phyloP scores from a whole-genome alignment of 1,139 yeast genomes.

The Yamadazyma pseudoaaseri region DNA sequence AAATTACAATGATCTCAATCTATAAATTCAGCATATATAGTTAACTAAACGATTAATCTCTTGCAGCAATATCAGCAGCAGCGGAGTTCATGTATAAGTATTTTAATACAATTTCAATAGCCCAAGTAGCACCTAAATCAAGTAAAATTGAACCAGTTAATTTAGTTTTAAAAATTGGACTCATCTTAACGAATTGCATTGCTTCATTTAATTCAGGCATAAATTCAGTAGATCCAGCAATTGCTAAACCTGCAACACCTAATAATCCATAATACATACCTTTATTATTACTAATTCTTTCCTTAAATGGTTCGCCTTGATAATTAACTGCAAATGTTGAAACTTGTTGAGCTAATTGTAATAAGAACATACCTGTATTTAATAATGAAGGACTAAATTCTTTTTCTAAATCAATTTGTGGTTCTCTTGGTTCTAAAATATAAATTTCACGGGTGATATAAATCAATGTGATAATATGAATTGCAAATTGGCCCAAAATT shows the following conservation, averaged over 20 bases:
- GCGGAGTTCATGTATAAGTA: conserved; percentile 84
- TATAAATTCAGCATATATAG: not conserved
- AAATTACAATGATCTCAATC: conserved; percentile 9
- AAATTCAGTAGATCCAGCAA: conserved; percentile 92
- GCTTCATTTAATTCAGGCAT: conserved; percentile 92
- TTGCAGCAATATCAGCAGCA: conserved; percentile 85
- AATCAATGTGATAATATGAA: conserved; percentile 80
- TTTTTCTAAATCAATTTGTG: conserved; percentile 85
- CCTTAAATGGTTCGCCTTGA: conserved; percentile 96
- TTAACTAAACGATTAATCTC: conserved; percentile 21
- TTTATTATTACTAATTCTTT: conserved; percentile 82
- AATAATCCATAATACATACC: conserved; percentile 96
- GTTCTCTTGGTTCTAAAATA: conserved; percentile 86
- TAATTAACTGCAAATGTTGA: conserved; percentile 97
- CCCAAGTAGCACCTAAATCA: conserved; percentile 78
- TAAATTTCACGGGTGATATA: conserved; percentile 84
- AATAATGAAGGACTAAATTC: conserved; percentile 83
- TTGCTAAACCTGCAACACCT: conserved; percentile 86
- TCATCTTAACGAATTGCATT: conserved; percentile 90
- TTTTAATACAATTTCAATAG: conserved; percentile 78
- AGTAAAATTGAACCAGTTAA: conserved; percentile 70
- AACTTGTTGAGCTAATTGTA: conserved; percentile 94
- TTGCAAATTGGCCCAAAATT: conserved; percentile 91
- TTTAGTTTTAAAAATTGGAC: conserved; percentile 66
- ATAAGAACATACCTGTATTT: conserved; percentile 92